These are phyloP conservation scores for Artemisia argyi DNA, from an alignment of 129 eudicot species.

Conservation along the genomic window DNA sequence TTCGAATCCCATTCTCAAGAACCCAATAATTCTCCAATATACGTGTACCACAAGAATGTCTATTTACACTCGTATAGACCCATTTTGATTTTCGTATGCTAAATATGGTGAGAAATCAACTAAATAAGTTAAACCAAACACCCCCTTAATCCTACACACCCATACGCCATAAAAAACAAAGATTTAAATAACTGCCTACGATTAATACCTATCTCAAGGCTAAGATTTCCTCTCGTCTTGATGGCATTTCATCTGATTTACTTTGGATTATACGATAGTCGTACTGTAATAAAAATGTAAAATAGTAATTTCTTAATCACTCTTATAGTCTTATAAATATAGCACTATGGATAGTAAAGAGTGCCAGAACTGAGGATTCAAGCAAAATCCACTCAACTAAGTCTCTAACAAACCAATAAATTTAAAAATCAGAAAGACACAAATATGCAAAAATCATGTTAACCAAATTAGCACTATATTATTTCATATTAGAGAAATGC, in stretches of 20 bases:
- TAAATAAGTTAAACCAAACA: too few relatives aligned
- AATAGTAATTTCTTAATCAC: constrained; percentile 12
- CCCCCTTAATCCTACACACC: too few relatives aligned
- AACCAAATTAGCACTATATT: constrained; percentile 3
- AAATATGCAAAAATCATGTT: background rate
- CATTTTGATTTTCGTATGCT: too few relatives aligned
- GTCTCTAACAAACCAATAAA: constrained; percentile 48
- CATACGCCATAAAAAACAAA: too few relatives aligned
- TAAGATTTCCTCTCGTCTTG: too few relatives aligned
- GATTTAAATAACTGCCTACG: too few relatives aligned
- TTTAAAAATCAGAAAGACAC: constrained; percentile 8
- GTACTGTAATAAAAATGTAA: constrained; percentile 45
- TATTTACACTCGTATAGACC: too few relatives aligned
- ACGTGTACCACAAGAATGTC: too few relatives aligned
- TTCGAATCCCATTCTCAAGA: too few relatives aligned
- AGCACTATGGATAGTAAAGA: constrained; percentile 86
- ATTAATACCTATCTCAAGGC: too few relatives aligned
- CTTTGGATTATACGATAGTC: constrained; percentile 94
- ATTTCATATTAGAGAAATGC: background rate
- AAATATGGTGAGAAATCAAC: too few relatives aligned
- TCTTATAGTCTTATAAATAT: background rate
- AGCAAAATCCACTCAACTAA: constrained; percentile 94
- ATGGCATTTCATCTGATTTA: constrained; percentile 41
- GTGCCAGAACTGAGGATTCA: constrained; percentile 96
- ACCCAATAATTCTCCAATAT: too few relatives aligned